Conservation (phyloP, 129 eudicot species). For the Chrysanthemum lavandulifolium region DNA sequence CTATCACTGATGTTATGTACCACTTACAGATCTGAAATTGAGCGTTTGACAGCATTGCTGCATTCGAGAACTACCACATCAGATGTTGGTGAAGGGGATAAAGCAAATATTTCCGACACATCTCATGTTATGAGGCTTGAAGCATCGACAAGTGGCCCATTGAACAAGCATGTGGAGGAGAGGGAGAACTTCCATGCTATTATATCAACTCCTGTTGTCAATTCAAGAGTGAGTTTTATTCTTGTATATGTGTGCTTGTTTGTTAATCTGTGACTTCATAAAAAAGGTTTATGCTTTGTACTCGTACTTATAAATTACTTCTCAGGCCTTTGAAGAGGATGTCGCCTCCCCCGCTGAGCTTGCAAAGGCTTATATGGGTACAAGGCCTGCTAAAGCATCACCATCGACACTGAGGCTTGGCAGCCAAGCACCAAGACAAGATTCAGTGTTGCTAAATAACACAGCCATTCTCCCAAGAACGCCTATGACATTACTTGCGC, state of each 20-base stretch:
- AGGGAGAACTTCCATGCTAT: slow-evolving; percentile 22
- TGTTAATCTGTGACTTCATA: neutral
- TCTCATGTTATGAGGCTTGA: slow-evolving; percentile 33
- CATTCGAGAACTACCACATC: slow-evolving; percentile 49
- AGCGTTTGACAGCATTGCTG: slow-evolving; percentile 62
- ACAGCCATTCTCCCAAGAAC: slow-evolving; percentile 40
- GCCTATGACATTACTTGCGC: slow-evolving; percentile 38
- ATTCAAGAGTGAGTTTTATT: slow-evolving; percentile 41
- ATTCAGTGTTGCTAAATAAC: slow-evolving; percentile 38
- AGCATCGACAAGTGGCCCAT: slow-evolving; percentile 22
- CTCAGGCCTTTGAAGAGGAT: slow-evolving; percentile 59
- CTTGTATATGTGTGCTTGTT: slow-evolving; percentile 7
- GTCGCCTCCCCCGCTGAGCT: slow-evolving; percentile 87
- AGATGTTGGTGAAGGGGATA: slow-evolving; percentile 36
- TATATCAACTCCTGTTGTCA: slow-evolving; percentile 40
- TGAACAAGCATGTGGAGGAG: slow-evolving; percentile 36
- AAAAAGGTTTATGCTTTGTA: too few species aligned
- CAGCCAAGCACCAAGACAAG: slow-evolving; percentile 47
- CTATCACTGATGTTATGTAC: slow-evolving; percentile 18
- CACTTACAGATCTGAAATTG: slow-evolving; percentile 65
- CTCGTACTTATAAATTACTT: neutral
- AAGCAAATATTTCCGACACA: slow-evolving; percentile 22
- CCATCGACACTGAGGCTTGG: slow-evolving; percentile 54
- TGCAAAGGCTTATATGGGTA: slow-evolving; percentile 95
- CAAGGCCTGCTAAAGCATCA: slow-evolving; percentile 60